Conservation (phyloP, 768 basidiomycete species). For the Macrolepiota dolichaula region DNA sequence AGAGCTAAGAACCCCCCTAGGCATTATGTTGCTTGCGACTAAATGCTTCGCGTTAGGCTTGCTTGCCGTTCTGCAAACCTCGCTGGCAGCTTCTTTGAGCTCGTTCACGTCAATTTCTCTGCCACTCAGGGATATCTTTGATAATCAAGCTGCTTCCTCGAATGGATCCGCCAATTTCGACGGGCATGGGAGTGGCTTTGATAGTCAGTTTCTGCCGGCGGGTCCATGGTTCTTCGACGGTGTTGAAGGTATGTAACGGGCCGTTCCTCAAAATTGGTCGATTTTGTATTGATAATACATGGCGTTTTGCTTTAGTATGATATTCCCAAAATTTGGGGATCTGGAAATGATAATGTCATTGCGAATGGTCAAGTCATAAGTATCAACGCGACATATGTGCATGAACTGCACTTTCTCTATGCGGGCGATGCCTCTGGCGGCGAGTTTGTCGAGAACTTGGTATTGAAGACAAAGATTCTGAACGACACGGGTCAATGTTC, state of each 20-base stretch:
- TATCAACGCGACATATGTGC: conserved; percentile 30
- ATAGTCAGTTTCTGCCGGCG: conserved; percentile 34
- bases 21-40: neutral
- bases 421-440: conserved; percentile 36
- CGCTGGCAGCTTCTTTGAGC: neutral
- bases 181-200: conserved; percentile 34
- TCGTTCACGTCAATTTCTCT: conserved; percentile 24
- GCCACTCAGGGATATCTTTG: conserved; percentile 25
- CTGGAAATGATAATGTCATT: conserved; percentile 39
- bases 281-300: neutral
- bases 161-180: conserved; percentile 40
- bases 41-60: neutral
- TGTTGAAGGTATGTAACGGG: conserved; percentile 28
- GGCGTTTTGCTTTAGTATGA: conserved; percentile 29
- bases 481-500: too few species aligned
- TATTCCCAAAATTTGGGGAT: conserved; percentile 39
- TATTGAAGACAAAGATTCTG: too few species aligned
- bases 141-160: conserved; percentile 42
- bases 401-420: conserved; percentile 48
- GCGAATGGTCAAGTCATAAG: conserved; percentile 39
- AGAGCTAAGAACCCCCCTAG: neutral
- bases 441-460: conserved; percentile 31
- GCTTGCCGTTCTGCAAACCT: neutral
- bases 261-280: neutral
- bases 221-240: conserved; percentile 37